A percentile compares a stretch with the other conserved stretches of the same genome.
Conservation (phyloP, 768 basidiomycete species). For the Suillus cothurnatus region DNA sequence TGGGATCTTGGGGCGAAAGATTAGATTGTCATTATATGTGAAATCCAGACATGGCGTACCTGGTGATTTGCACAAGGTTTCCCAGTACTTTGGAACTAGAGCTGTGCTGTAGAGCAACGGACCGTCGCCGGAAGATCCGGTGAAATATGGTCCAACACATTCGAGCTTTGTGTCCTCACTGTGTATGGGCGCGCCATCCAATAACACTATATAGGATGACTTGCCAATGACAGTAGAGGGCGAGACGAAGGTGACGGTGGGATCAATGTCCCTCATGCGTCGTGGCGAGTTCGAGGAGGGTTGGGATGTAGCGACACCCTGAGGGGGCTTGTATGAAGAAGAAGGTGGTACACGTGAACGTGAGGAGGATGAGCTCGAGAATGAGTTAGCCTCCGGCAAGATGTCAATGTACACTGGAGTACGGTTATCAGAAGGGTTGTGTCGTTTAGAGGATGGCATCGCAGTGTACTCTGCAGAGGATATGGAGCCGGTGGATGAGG, state of each 20-base stretch:
- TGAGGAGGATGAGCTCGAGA: slow-evolving; percentile 5
- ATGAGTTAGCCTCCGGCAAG: slow-evolving; percentile 22
- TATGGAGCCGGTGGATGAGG: slow-evolving; percentile 22
- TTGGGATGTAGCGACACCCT: background rate
- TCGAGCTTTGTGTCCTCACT: slow-evolving; percentile 47
- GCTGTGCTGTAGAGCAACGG: slow-evolving; percentile 57
- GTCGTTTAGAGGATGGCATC: slow-evolving; percentile 27
- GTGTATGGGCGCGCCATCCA: slow-evolving; percentile 50
- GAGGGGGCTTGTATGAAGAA: background rate
- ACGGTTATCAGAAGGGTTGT: slow-evolving; percentile 25
- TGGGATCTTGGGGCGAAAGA: slow-evolving; percentile 53
- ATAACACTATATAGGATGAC: slow-evolving; percentile 57
- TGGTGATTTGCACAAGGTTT: slow-evolving; percentile 51
- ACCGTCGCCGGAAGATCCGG: slow-evolving; percentile 25
- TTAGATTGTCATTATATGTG: slow-evolving; percentile 18
- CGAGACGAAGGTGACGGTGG: slow-evolving; percentile 65
- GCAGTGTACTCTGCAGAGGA: slow-evolving; percentile 12
- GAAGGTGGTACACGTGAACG: slow-evolving; percentile 6
- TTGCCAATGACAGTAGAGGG: slow-evolving; percentile 48
- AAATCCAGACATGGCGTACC: slow-evolving; percentile 37
- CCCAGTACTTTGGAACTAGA: slow-evolving; percentile 69
- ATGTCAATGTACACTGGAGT: slow-evolving; percentile 39
- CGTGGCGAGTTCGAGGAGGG: slow-evolving; percentile 42
- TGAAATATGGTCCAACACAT: slow-evolving; percentile 36
- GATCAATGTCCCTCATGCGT: slow-evolving; percentile 60